Evolutionary conservation across 2,329 filamentous ascomycete genomes (phyloP).

Genomic region (Fusarium cicatricum): DNA sequence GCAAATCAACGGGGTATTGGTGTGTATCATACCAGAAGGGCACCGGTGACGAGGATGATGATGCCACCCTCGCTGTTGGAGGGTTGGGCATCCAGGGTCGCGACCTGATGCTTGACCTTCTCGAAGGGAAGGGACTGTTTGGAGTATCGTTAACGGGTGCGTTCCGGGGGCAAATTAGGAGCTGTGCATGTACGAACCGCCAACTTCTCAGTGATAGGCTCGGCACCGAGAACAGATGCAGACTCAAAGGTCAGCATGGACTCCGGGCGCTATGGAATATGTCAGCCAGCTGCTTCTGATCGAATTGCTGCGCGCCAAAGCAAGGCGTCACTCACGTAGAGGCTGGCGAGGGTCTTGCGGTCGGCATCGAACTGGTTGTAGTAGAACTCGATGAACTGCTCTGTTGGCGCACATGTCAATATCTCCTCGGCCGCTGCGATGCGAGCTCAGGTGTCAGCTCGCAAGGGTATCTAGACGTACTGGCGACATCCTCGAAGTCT

Average conservation of each 20-base stretch:
- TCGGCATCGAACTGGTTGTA: constrained; percentile 85
- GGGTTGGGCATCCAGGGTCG: constrained; percentile 86
- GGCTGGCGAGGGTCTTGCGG: constrained; percentile 68
- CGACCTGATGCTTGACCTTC: constrained; percentile 80
- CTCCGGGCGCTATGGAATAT: constrained; percentile 19
- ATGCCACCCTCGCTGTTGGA: constrained; percentile 71
- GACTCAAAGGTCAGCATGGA: constrained; percentile 97
- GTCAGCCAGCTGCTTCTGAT: constrained; percentile 50
- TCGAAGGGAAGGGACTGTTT: constrained; percentile 77
- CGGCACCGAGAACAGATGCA: constrained; percentile 68
- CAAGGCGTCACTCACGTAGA: constrained; percentile 76
- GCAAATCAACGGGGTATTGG: background rate
- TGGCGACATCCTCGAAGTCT: constrained; percentile 58
- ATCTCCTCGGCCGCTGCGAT: background rate
- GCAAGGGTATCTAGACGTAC: constrained; percentile 47
- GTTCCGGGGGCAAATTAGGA: background rate
- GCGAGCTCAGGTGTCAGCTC: constrained; percentile 4
- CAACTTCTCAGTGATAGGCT: constrained; percentile 81
- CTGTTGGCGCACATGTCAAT: constrained; percentile 55
- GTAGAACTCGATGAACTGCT: constrained; percentile 90
- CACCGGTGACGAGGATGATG: constrained; percentile 87
- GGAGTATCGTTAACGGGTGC: constrained; percentile 13
- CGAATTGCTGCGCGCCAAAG: constrained; percentile 63
- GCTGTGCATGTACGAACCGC: constrained; percentile 61
- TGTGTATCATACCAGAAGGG: constrained; percentile 72